Conservation (phyloP, 2,329 filamentous ascomycete species). For the Pseudopithomyces chartarum region DNA sequence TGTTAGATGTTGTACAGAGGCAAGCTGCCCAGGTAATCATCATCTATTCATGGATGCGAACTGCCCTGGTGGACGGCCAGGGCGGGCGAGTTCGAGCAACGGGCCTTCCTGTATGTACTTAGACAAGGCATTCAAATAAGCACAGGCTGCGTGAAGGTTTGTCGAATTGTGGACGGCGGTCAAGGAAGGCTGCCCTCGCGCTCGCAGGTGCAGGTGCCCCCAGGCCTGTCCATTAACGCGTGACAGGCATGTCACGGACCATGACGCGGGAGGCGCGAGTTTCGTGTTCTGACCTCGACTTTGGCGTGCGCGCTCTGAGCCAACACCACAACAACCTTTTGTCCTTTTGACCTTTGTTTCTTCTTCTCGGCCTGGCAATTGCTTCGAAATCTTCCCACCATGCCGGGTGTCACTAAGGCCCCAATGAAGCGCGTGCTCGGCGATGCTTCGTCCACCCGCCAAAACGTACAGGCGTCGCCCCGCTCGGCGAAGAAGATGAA, state of each 20-base stretch:
- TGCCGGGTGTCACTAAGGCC: constrained; percentile 41
- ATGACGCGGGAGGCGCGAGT: constrained; percentile 36
- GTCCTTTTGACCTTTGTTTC: background rate
- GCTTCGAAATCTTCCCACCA: constrained; percentile 17
- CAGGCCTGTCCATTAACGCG: constrained; percentile 9
- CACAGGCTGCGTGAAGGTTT: too few species aligned
- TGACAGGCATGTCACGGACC: constrained; percentile 28
- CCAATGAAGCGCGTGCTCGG: constrained; percentile 54
- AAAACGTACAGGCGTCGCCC: constrained; percentile 52
- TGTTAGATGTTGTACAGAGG: too few species aligned
- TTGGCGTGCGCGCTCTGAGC: constrained; percentile 19
- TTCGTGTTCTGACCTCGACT: constrained; percentile 34
- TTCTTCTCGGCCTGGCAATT: constrained; percentile 3
- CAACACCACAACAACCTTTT: constrained; percentile 3
- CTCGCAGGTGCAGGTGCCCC: too few species aligned
- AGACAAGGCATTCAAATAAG: too few species aligned
- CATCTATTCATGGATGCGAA: too few species aligned
- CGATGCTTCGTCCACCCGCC: constrained; percentile 51
- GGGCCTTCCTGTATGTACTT: too few species aligned
- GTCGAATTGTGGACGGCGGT: too few species aligned
- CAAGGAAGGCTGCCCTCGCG: too few species aligned
- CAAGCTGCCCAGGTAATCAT: too few species aligned
- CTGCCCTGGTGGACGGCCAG: too few species aligned
- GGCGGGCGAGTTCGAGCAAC: too few species aligned
- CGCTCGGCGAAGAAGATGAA: constrained; percentile 79